A percentile compares a stretch with the other conserved stretches of the same genome.
phyloP scores from a whole-genome alignment of 495 filamentous ascomycete genomes.

The Xylaria cubensis region DNA sequence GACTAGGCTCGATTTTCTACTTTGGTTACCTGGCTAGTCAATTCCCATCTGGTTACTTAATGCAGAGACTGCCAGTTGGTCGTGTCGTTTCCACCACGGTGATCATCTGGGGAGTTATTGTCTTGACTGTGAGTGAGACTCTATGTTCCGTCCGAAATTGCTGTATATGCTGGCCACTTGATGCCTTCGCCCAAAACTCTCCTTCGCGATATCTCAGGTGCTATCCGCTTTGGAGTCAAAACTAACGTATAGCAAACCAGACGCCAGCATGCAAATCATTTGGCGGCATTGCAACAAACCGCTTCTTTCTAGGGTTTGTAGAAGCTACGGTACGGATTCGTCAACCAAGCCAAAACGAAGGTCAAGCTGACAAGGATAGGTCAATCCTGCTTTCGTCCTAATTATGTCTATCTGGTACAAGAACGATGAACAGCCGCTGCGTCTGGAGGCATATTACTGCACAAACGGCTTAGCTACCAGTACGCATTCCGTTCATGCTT shows the following conservation, averaged over 20 bases:
- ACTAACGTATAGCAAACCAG: slow-evolving; percentile 46
- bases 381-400: slow-evolving; percentile 64
- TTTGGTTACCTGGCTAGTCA: slow-evolving; percentile 55
- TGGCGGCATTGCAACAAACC: slow-evolving; percentile 54
- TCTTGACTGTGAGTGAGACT: slow-evolving; percentile 24
- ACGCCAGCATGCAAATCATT: slow-evolving; percentile 60
- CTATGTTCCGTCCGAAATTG: too few relatives aligned
- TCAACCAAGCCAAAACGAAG: background rate
- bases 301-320: slow-evolving; percentile 61
- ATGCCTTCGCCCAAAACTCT: too few relatives aligned
- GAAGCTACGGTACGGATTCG: slow-evolving; percentile 55
- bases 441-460: slow-evolving; percentile 61
- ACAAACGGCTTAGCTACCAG: slow-evolving; percentile 62
- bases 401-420: slow-evolving; percentile 67
- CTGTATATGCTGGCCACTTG: too few relatives aligned
- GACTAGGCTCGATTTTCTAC: slow-evolving; percentile 30
- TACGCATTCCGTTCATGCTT: background rate
- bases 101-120: slow-evolving; percentile 29
- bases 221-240: background rate
- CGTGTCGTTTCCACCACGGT: slow-evolving; percentile 55
- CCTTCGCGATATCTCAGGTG: too few relatives aligned
- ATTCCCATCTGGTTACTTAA: slow-evolving; percentile 57
- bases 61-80: slow-evolving; percentile 61
- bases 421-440: slow-evolving; percentile 58
- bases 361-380: slow-evolving; percentile 15